These are phyloP conservation scores for Wickerhamomyces tratensis DNA, from an alignment of 805 yeast species.

Conservation along the genomic window DNA sequence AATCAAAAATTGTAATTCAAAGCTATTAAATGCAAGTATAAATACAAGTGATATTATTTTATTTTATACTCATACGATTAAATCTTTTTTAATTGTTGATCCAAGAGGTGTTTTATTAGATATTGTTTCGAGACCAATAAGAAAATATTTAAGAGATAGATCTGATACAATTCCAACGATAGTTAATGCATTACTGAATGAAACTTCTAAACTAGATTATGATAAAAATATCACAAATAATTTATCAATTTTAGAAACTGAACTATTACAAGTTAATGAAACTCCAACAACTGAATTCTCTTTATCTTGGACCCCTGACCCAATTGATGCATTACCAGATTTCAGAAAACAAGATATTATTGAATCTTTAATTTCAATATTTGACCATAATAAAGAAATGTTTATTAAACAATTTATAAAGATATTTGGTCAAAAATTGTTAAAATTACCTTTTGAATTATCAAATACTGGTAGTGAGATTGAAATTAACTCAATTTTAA, in stretches of 20 bases:
- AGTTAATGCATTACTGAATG: conserved; percentile 58
- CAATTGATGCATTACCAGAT: conserved; percentile 84
- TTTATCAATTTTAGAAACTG: conserved; percentile 44
- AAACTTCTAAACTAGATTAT: conserved; percentile 21
- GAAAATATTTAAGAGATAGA: conserved; percentile 61
- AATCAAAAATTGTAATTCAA: conserved; percentile 29
- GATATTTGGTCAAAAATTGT: conserved; percentile 47
- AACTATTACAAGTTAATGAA: conserved; percentile 26
- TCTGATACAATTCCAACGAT: conserved; percentile 63
- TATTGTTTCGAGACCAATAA: conserved; percentile 66
- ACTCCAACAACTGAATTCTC: conserved; percentile 9
- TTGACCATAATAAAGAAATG: conserved; percentile 49
- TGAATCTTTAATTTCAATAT: conserved; percentile 61
- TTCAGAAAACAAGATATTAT: conserved; percentile 64
- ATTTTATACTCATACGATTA: conserved; percentile 61
- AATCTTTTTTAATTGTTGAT: conserved; percentile 67
- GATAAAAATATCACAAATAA: conserved; percentile 18
- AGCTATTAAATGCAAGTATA: conserved; percentile 70
- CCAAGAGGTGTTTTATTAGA: conserved; percentile 80
- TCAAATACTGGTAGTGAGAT: conserved; percentile 25
- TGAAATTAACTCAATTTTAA: conserved; percentile 20
- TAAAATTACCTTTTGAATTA: conserved; percentile 23
- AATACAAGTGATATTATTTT: conserved; percentile 66
- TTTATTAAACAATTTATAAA: conserved; percentile 58
- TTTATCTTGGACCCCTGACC: conserved; percentile 73